Base-by-base conservation (phyloP, 2,329 filamentous ascomycete genomes). In the Xylaria arbuscula region DNA sequence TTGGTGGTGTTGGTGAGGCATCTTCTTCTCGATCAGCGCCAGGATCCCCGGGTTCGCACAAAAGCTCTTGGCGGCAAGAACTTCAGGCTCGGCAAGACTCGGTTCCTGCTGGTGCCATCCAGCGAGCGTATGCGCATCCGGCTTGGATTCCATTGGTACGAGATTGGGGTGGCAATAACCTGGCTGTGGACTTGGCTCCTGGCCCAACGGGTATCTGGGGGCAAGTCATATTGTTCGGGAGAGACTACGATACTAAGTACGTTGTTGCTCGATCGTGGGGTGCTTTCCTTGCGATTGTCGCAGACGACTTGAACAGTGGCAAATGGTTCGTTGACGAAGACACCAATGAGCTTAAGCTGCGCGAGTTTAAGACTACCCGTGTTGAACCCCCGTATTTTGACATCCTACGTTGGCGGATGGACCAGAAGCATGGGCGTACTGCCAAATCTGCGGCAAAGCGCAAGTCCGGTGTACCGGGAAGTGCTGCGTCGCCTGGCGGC, bases 191-290 rank as follows among this genome's bases (percentile, higher is more conserved):
- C 80, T 85, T 99, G 67, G 93, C 94, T 7, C 96, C 96, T 24
- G 96, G 96, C 2, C 93, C 95, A 10, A 88, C 88, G 55, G 96
- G 96, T 47, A 92, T 90, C 79, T 99, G 96, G 95, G 96, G 96
- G 62, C 96, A 99, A 80, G 89, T 99, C 72, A 97, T 99, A 76
- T 87, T 99, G 70, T 98, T 97, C 79, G 96, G 96, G 59, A 93
- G 96, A 69, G 96, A 99, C 82, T 99, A 97, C 81, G 96, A 99
- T 79, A 97, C 93, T 81, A 99, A 99, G 83, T 99, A 97, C 78
- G 96, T 99, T 7, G 88, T 99, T 65, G 93, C 96, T 36, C 90
- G 93, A 69, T 98, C 95, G 0, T 99, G 96, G 96, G 89, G 90
- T 17, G 88, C 91, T 10, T 94, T 99, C 78, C 82, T 99, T 22